Percentiles rank a stretch among this genome's conserved stretches.
Evolutionary conservation across 768 basidiomycete species (phyloP).

Genomic region (Phanerochaete carnosa): DNA sequence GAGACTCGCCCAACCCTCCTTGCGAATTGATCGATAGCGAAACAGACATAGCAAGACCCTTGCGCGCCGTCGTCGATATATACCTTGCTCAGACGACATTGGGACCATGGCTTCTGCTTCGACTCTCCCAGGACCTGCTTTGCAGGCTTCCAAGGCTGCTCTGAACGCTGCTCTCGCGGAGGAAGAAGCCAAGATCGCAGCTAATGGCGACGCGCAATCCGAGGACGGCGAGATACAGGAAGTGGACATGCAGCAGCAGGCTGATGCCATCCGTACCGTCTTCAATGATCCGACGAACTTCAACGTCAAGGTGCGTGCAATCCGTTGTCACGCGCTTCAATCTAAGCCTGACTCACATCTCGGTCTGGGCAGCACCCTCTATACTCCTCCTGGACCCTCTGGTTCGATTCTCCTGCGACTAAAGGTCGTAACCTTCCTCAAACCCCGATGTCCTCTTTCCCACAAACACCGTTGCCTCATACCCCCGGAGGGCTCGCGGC

Average conservation of each 20-base stretch:
- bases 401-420: constrained; percentile 94
- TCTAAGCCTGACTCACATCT: background rate
- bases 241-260: constrained; percentile 79
- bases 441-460: constrained; percentile 74
- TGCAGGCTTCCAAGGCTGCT: constrained; percentile 79
- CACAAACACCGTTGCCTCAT: constrained; percentile 68
- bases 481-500: constrained; percentile 76
- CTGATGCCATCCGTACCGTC: constrained; percentile 83
- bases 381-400: constrained; percentile 93
- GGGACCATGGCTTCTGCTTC: constrained; percentile 23
- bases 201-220: constrained; percentile 26
- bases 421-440: constrained; percentile 88
- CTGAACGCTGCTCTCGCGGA: constrained; percentile 71
- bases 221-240: constrained; percentile 89
- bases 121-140: constrained; percentile 60
- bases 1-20: background rate
- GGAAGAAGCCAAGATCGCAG: constrained; percentile 33
- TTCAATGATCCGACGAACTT: constrained; percentile 92
- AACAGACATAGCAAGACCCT: constrained; percentile 2
- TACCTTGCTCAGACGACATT: background rate
- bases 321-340: background rate
- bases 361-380: constrained; percentile 70
- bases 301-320: constrained; percentile 81
- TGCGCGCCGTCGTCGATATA: background rate
- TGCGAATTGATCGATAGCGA: constrained; percentile 11